Base-by-base conservation (phyloP, 192 early-diverging fungal species). In the Backusella tarrabulga region DNA sequence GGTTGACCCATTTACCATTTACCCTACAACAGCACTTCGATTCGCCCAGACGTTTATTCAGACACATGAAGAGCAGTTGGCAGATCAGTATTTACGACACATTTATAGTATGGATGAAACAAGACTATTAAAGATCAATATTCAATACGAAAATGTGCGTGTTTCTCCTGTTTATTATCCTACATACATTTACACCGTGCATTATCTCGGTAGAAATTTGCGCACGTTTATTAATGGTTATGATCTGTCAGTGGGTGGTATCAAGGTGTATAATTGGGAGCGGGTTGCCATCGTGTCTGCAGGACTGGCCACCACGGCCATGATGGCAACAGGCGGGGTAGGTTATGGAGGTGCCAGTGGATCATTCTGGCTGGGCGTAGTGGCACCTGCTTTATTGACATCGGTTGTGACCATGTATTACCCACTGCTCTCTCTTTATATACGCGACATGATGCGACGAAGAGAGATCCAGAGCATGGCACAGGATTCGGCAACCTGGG, bases 201-300 rank as follows among this genome's bases (percentile, higher is more conserved):
- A 63, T 29, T 81, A 87, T 70, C 69, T 88, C 19, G 76, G 83
- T 34, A 76, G 87, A 71, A 71, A 78, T 17, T 83, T 88, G 29
- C 71, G 87, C n/a, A 88, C 87, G 0, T 86, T 88, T 79, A 76
- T 88, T n/a, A 84, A 88, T 60, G 87, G 84, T 2, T 66, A 85
- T 50, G 85, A 88, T 77, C 29, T 81, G 17, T 52, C 74, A 6
- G 79, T 84, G 5, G 85, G 87, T 11, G 87, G 87, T 36, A 34
- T 83, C 1, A 71, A 84, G 14, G 78, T 85, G 2, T 88, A 88
- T 67, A 84, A 86, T 19, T 88, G 87, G 87, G 74, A 85, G 32
- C 71, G 85, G 5, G 79, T 88, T 15, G 85, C 84, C 36, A 72
- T 82, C 5, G 79, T 72, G 0, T 81, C 87, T 34, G 85, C 79